Base-by-base conservation (phyloP, 1,284 basidiomycete species). In the Blastosporella zonata region DNA sequence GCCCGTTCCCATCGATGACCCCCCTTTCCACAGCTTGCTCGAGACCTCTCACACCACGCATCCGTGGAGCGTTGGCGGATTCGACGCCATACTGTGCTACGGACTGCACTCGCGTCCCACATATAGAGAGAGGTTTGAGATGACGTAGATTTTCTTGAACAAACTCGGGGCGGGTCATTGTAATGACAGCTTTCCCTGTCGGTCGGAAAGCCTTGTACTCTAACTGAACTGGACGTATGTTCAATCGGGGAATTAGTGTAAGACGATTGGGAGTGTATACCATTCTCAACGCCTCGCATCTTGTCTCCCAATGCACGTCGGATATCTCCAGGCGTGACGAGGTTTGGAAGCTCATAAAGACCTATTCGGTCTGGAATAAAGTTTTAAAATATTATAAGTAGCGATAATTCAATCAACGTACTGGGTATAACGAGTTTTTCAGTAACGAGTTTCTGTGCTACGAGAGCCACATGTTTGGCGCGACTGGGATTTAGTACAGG, bases 171-270 rank as follows among this genome's bases (percentile, higher is more conserved):
- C 71, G 65, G 3, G 70, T 63, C 46, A 87, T 64, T 2, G 74
- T 74, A 36, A 90, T 63, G 51, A 74, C 69, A 6, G 82, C 87
- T 21, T 66, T 67, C 25, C 81, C 77, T 1, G 75, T 77, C 6
- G 83, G 81, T 21, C 63, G 60, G 65, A 85, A 86, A 51, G 74
- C 74, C 27, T 71, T 58, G 59, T 88, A 87, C 42, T 82, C 70
- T 17, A 88, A 58, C 22, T 73, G 66, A 21, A 82, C 87, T 90
- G 43, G n/a, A 40, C 28, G 18, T 28, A 33, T 50, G 5, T 39
- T 47, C 3, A 28, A 20, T 20, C 1, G 15, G 12, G n/a, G 15
- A 41, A 29, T 2, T 17, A 6, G 4, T 2, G 31, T 20, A 33
- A 7, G 17, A 18, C n/a, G 18, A 57, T 33, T 6, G 22, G 17